Evolutionary conservation across 768 basidiomycete species (phyloP).

Genomic region (Boletus eberwhitei): DNA sequence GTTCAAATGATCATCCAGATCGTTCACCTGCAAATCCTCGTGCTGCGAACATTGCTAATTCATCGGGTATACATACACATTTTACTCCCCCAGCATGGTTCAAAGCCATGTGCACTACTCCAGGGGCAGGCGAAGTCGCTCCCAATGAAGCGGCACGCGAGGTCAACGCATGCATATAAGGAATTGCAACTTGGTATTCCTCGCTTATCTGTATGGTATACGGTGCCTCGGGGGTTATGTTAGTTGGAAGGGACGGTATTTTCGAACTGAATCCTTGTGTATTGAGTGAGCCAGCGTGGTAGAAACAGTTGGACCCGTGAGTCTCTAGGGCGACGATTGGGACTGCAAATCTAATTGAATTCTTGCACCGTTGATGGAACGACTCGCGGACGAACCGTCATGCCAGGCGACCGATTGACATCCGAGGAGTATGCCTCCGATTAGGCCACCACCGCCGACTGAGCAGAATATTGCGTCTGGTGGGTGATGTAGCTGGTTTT

Average conservation of each 20-base stretch:
- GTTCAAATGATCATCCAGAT: neutral
- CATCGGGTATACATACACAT: conserved; percentile 64
- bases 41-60: conserved; percentile 62
- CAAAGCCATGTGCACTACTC: conserved; percentile 63
- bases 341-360: conserved; percentile 37
- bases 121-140: conserved; percentile 60
- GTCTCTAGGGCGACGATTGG: conserved; percentile 69
- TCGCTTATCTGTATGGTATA: conserved; percentile 42
- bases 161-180: conserved; percentile 53
- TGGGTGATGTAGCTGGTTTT: conserved; percentile 46
- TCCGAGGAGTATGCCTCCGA: conserved; percentile 69
- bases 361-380: neutral
- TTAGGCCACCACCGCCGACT: conserved; percentile 71
- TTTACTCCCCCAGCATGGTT: conserved; percentile 53
- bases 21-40: conserved; percentile 54
- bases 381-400: conserved; percentile 44
- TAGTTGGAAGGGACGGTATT: conserved; percentile 33
- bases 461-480: conserved; percentile 77
- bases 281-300: conserved; percentile 65
- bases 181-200: conserved; percentile 48
- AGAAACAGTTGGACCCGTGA: conserved; percentile 70
- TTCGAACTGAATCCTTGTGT: conserved; percentile 30
- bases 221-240: conserved; percentile 26
- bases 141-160: conserved; percentile 72
- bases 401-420: conserved; percentile 65